Base-by-base conservation (phyloP, 441 rosid genomes). In the Melastoma candidum region DNA sequence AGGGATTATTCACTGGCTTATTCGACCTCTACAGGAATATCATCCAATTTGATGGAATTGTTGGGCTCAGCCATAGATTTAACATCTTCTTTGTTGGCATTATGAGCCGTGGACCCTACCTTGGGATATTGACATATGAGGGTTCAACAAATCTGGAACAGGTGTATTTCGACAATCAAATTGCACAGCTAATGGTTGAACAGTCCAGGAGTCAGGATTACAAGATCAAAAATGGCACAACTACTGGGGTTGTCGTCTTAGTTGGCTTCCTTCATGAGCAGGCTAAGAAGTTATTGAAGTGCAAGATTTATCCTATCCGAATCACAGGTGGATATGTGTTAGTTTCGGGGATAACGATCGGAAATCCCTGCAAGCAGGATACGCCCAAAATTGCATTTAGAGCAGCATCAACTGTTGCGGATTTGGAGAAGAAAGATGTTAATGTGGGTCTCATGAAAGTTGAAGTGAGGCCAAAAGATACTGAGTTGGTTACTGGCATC, bases 151-250 rank as follows among this genome's bases (percentile, higher is more conserved):
- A 90, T 50, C 70, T 94, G 73, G 99, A 94, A 76, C 95, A 83
- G 74, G 90, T 94, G 99, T 97, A 94, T 73, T 97, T 90, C 53
- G 95, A 94, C 67, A 94, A 87, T 65, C 99, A 94, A 77, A 90
- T 94, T 39, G 99, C 97, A 0, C 85, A 87, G 60, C 73, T 94
- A 56, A 87, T 94, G 97, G 97, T 94, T 2, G 95, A 94, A 56
- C 73, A 87, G n/a, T 94, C 97, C 0, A 63, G 86, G 51, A 94
- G 99, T 72, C 97, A 90, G 80, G 98, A 94, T 70, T 90, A 90
- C 41, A 97, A 90, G 61, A 90, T 95, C 59, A 97, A 97, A 58
- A 97, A 95, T 71, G 99, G 99, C 12, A n/a, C n/a, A n/a, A 95
- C 99, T 3, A 95, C 97, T 47, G 97, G 97, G 48, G 99, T 87